phyloP scores from a whole-genome alignment of 306 rosid genomes.

The Boehmeria nivea region DNA sequence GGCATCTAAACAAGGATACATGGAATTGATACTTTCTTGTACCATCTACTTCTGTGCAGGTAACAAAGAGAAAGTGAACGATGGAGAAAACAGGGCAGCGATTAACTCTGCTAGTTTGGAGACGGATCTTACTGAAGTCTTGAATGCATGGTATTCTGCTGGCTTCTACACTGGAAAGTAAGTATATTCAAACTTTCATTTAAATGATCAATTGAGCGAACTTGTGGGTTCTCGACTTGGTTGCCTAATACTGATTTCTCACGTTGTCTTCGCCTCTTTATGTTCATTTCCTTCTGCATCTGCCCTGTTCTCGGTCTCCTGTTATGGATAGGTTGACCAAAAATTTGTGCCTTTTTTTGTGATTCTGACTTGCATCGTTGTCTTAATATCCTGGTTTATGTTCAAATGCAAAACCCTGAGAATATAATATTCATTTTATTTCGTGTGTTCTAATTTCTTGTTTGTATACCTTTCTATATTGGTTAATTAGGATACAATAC shows the following conservation, averaged over 20 bases:
- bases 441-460: no score
- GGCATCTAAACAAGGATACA: no score
- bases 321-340: no score
- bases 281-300: no score
- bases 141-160: slow-evolving; percentile 93
- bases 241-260: background rate
- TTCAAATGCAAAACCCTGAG: no score
- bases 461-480: no score
- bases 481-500: no score
- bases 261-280: background rate
- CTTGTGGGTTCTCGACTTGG: background rate
- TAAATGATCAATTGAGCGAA: background rate
- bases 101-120: slow-evolving; percentile 40
- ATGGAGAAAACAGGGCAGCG: slow-evolving; percentile 19
- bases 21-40: no score
- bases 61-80: slow-evolving; percentile 38
- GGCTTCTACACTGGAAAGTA: slow-evolving; percentile 89
- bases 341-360: background rate
- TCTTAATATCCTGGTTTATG: no score
- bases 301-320: no score
- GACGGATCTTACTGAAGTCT: slow-evolving; percentile 52
- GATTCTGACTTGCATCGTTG: background rate
- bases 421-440: no score
- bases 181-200: slow-evolving; percentile 7
- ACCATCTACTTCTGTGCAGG: no score